Conservation (phyloP, 2,329 filamentous ascomycete species). For the Knufia fluminis region DNA sequence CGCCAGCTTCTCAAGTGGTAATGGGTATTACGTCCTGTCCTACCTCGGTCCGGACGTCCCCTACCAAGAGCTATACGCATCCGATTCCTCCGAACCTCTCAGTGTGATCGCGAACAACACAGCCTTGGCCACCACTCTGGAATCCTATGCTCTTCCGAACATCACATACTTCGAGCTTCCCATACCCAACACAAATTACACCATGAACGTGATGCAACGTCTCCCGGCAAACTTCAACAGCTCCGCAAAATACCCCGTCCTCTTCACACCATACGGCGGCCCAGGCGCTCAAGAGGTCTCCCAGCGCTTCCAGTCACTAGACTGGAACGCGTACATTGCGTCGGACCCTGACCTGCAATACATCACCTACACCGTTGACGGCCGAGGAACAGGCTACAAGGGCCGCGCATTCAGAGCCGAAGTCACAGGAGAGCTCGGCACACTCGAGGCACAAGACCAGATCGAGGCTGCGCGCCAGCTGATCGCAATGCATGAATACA, state of each 20-base stretch:
- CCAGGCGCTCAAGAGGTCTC: conserved; percentile 54
- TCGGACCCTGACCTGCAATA: conserved; percentile 60
- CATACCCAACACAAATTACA: conserved; percentile 50
- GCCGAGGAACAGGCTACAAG: conserved; percentile 56
- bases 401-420: conserved; percentile 53
- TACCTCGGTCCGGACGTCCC: conserved; percentile 60
- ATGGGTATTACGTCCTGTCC: conserved; percentile 56
- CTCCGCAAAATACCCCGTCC: conserved; percentile 53
- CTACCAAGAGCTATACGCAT: conserved; percentile 57
- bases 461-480: conserved; percentile 56
- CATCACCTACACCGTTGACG: conserved; percentile 59
- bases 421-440: conserved; percentile 52
- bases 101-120: conserved; percentile 48
- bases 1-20: conserved; percentile 55
- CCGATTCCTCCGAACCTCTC: conserved; percentile 46
- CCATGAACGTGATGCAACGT: conserved; percentile 55
- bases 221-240: conserved; percentile 57
- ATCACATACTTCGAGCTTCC: conserved; percentile 55
- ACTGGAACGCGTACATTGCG: conserved; percentile 55
- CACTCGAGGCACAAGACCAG: conserved; percentile 57
- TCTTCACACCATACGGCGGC: conserved; percentile 61
- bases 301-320: conserved; percentile 47
- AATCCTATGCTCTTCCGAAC: conserved; percentile 45
- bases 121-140: conserved; percentile 1
- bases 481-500: conserved; percentile 37